These are phyloP conservation scores for Cladobotryum protrusum DNA, from an alignment of 2,329 filamentous ascomycete genomes.

Conservation along the genomic window DNA sequence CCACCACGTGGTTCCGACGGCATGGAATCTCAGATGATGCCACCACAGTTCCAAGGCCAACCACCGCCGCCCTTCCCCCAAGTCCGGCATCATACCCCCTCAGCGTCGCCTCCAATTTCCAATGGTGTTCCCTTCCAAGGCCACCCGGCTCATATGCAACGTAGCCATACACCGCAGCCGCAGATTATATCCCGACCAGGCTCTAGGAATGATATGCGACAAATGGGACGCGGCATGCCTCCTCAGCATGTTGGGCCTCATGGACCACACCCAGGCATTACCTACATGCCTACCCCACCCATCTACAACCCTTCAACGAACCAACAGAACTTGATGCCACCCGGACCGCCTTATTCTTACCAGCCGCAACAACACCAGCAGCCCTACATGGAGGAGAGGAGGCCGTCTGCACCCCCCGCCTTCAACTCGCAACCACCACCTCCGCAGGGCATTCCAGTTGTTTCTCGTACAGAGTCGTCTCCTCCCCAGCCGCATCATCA, in stretches of 20 bases:
- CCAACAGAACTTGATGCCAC: conserved; percentile 33
- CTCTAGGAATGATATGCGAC: conserved; percentile 73
- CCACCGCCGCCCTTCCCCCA: conserved; percentile 61
- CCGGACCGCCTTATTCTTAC: conserved; percentile 34
- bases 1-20: conserved; percentile 60
- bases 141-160: conserved; percentile 37
- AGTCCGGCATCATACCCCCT: conserved; percentile 75
- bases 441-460: conserved; percentile 39
- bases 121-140: conserved; percentile 67
- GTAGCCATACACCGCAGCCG: conserved; percentile 78
- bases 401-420: conserved; percentile 62
- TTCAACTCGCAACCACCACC: conserved; percentile 55
- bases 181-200: conserved; percentile 57
- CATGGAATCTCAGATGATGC: conserved; percentile 52
- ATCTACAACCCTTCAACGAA: conserved; percentile 64
- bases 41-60: conserved; percentile 63
- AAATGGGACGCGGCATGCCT: conserved; percentile 67
- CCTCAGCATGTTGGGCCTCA: conserved; percentile 59
- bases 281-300: conserved; percentile 78
- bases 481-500: conserved; percentile 53
- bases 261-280: conserved; percentile 55
- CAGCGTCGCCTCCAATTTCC: conserved; percentile 79
- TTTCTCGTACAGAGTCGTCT: conserved; percentile 49
- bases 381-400: conserved; percentile 69
- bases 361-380: conserved; percentile 43